Evolutionary conservation across 2,329 filamentous ascomycete genomes (phyloP), one percentile per base, ranked within the genome.

Genomic region (Monosporascus sp.): DNA sequence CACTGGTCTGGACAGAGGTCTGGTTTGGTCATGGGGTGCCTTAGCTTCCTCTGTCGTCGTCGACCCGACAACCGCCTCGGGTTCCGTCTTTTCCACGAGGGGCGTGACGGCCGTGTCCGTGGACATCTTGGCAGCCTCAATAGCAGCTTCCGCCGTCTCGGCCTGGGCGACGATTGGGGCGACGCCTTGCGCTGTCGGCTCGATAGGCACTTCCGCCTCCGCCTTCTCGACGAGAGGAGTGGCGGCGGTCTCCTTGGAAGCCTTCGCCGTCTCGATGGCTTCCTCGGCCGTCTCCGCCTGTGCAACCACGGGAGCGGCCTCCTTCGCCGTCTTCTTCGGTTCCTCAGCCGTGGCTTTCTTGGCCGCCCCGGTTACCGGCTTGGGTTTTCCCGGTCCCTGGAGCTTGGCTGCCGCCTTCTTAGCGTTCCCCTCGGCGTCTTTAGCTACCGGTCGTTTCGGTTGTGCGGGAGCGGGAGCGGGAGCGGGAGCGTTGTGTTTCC

Each of bases 401-500:
- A 62, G 49, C 49, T 62, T 69, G 11, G 64, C 49, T 16, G 53
- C 51, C 1, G 58, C 55, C 55, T 66, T 68, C 57, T 63, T 67
- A 19, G 56, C 61, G 20, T 50, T 60, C 9, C 50, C 58, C 41
- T 66, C 63, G 1, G 24, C 50, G 20, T 66, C 63, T 38, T 59
- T 65, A 7, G 46, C 27, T 3, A 56, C 56, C 7, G 49, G 40
- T 50, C 52, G 49, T 38, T 58, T 66, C 43, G 57, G 63, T 17
- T 55, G 37, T 7, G 56, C 48, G 16, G 54, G 47, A 14, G 51
- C 14, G 2, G 61, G 53, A 14, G 56, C 48, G 16, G 54, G 47
- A 14, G 51, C 14, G 2, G 61, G 53, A 14, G 57, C 49, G 50
- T 3, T 56, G 26, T 59, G 57, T 58, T 73, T 80, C 53, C 74